Base-by-base conservation (phyloP, 805 yeast genomes). In the Metschnikowia continentalis region DNA sequence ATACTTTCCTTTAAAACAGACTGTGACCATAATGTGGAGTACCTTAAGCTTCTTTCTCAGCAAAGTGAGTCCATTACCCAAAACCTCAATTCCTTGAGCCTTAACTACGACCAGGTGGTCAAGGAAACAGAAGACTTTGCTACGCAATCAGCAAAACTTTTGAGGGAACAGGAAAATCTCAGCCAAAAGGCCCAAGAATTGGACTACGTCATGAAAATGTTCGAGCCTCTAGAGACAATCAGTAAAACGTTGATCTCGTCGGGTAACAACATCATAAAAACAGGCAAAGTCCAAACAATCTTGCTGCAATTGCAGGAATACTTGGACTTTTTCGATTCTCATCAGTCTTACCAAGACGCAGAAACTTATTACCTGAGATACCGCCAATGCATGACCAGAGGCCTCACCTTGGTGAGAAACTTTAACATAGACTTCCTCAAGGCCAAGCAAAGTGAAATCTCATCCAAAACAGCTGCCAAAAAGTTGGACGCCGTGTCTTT, bases 361-460 rank as follows among this genome's bases (percentile, higher is more conserved):
- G 92, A 83, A 26, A 62, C 81, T 1, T 90, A 88, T 63, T 78
- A 77, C 44, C 80, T 83, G 55, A 78, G 91, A 52, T 89, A 88
- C 69, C 81, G 87, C 54, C 95, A 88, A 59, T 88, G 96, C 61
- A 75, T 90, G 77, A 83, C 91, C 1, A 77, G 96, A 52, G 84
- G 95, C 1, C 74, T 90, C 43, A 82, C 94, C 0, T 71, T 92
- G 52, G 80, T 90, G 14, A 78, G 85, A 55, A 88, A 84, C 60
- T 89, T 84, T 62, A 67, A 88, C 49, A 74, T 73, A 8, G 65
- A 65, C n/a, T 75, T 74, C 33, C 63, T 80, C 39, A 72, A 68
- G n/a, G 45, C 42, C n/a, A 57, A 48, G 33, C 32, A 33, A 3
- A 37, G 37, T 2, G 54, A 53, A n/a, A 38, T 51, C 15, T 22